Evolutionary conservation across 495 filamentous ascomycete genomes (phyloP).

Genomic region (Rhypophila decipiens): DNA sequence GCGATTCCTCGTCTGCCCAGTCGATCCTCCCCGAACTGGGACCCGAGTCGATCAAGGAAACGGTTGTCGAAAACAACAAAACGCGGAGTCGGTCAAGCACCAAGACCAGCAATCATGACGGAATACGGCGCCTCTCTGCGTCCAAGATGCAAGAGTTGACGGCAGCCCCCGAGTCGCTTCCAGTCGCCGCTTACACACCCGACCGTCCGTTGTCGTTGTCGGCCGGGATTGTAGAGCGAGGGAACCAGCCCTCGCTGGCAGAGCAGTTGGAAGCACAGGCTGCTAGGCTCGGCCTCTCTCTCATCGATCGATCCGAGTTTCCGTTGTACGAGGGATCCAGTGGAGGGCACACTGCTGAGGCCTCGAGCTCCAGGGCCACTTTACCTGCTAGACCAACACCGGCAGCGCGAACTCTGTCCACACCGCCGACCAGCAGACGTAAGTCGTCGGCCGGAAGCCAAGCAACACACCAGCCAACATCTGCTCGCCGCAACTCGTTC

Average conservation of each 20-base stretch:
- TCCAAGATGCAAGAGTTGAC: constrained; percentile 51
- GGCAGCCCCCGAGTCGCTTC: constrained; percentile 45
- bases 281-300: not conserved
- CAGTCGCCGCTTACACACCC: constrained; percentile 23
- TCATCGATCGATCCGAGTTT: not conserved
- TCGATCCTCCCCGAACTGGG: not conserved
- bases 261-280: constrained; percentile 21
- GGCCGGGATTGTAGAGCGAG: constrained; percentile 28
- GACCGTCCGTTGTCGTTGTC: constrained; percentile 31
- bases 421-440: constrained; percentile 35
- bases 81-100: constrained; percentile 25
- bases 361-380: no score
- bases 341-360: not conserved
- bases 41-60: not conserved
- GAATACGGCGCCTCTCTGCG: constrained; percentile 48
- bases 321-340: not conserved
- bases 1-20: not conserved
- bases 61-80: constrained; percentile 2
- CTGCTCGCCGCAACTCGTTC: constrained; percentile 27
- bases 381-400: constrained; percentile 10
- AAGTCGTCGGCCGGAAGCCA: constrained; percentile 24
- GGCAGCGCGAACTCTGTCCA: constrained; percentile 35
- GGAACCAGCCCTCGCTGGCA: constrained; percentile 21
- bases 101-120: constrained; percentile 33
- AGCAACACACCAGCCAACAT: constrained; percentile 12